Evolutionary conservation across 2,329 filamentous ascomycete genomes (phyloP), one percentile per base, ranked within the genome.

Genomic region (Colletotrichum sp.): DNA sequence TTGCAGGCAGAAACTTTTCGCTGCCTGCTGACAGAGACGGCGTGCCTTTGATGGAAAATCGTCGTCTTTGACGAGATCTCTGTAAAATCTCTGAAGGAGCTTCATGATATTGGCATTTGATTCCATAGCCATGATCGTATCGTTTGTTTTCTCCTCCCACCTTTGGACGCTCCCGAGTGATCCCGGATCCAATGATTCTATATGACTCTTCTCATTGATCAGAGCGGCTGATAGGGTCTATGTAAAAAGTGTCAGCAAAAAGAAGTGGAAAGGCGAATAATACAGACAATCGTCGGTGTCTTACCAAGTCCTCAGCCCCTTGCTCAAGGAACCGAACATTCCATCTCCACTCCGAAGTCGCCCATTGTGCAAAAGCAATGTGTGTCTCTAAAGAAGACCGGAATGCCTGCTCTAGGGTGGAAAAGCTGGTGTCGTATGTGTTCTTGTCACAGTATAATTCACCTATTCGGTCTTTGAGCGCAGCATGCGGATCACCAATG

Each of bases 1-100:
- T 9, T 71, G 71, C 7, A 55, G 64, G 2, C 18, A 21, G 10
- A 24, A 65, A 2, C 5, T 15, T 1, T 39, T 39, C 4, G 55
- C 71, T 6, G 39, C 30, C 28, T 32, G 13, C 24, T n/a, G 67
- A 21, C 66, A 78, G 2, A 18, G 4, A 15, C 3, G 3, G 2
- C 15, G 32, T 9, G 60, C 66, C 21, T 6, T 5, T 5, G 8
- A 10, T 16, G 65, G 71, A 9, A 77, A 74, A 1, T 60, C 30
- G 7, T 65, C 80, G 21, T 87, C 83, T 16, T 80, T 69, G 10
- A 84, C 80, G 30, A 87, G 83, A 26, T 83, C 82, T 21, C 82
- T 59, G 71, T 85, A 86, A 44, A 83, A 85, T 2, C 73, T 75
- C 18, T 72, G 52, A 13, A 86, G 75, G 1, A 80, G 76, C 12